Base-by-base conservation (phyloP, 805 yeast species). In the Nakazawaea sp. region DNA sequence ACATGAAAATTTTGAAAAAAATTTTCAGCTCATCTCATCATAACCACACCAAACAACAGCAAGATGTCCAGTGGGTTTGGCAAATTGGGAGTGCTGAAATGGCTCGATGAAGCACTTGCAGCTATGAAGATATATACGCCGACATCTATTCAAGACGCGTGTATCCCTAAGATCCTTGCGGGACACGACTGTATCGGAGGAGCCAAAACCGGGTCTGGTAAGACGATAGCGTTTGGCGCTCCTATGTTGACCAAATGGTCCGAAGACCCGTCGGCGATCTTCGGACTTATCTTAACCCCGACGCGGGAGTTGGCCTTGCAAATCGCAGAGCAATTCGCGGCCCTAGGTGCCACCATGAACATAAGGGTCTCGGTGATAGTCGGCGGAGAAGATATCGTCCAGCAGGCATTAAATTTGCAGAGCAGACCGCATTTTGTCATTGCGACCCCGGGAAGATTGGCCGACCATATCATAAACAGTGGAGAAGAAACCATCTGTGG, bases 121-220 rank as follows among this genome's bases (percentile, higher is more conserved):
- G 76, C 94, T 6, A 87, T 92, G 94, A 78, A 78, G 43, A 92
- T 92, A 32, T 64, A 70, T 19, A 67, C 72, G 4, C 98, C 98
- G 2, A 85, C 97, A 0, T 75, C 76, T 16, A 90, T 92, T 62
- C 99, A 92, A 56, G 54, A 64, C 7, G 85, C 87, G 4, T 87
- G 96, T 54, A 90, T 92, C 32, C 97, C 97, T 1, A 74, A 81
- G 40, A 84, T 92, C 40, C 55, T 92, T 27, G 68, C 66, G 29
- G 97, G 95, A 6, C 72, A 79, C 47, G 96, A 89, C 56, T 89
- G 96, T 60, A 90, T 92, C 36, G 99, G 98, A 35, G 98, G 98
- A 30, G 98, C 98, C 23, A 84, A 84, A 57, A 92, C 98, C 0
- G 98, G 98, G 60, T 81, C 95, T 13, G 98, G 98, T 72, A 92